Conservation (phyloP, 371 early-diverging fungal genomes). For the Paraphysoderma sedebokerense region DNA sequence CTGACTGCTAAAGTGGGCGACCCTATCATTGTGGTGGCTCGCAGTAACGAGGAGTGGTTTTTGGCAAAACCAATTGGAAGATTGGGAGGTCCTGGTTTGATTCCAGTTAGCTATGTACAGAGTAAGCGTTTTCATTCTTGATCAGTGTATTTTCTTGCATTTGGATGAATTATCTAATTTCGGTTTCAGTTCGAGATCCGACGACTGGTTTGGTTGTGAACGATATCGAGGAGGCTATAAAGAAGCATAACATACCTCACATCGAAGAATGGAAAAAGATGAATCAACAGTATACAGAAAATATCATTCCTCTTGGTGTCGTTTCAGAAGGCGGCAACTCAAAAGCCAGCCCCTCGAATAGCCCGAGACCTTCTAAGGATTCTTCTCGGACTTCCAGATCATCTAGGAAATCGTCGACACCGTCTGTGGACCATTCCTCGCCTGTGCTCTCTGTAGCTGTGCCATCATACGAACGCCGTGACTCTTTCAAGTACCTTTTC, state of each 20-base stretch:
- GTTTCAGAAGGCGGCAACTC: too few relatives aligned
- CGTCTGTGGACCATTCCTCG: not conserved
- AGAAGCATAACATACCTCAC: not conserved
- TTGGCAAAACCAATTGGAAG: slow-evolving; percentile 54
- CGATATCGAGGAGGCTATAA: not conserved
- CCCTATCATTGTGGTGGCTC: slow-evolving; percentile 56
- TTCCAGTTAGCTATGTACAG: slow-evolving; percentile 61
- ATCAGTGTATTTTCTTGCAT: not conserved
- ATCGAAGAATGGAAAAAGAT: not conserved
- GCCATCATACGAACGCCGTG: not conserved
- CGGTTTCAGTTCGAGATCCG: not conserved
- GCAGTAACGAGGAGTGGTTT: slow-evolving; percentile 63
- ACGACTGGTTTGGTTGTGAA: not conserved
- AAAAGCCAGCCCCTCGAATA: too few relatives aligned
- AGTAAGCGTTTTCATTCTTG: not conserved
- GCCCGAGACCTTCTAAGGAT: not conserved
- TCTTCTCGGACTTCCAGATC: not conserved
- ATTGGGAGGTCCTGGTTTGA: slow-evolving; percentile 51
- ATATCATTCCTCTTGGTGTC: not conserved
- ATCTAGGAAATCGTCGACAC: not conserved
- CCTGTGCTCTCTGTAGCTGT: not conserved
- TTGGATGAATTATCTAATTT: not conserved
- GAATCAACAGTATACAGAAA: not conserved
- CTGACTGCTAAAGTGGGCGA: slow-evolving; percentile 51
- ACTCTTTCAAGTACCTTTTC: not conserved